These are phyloP conservation scores for Calonectria hongkongensis DNA, from an alignment of 2,329 filamentous ascomycete genomes.

Conservation along the genomic window DNA sequence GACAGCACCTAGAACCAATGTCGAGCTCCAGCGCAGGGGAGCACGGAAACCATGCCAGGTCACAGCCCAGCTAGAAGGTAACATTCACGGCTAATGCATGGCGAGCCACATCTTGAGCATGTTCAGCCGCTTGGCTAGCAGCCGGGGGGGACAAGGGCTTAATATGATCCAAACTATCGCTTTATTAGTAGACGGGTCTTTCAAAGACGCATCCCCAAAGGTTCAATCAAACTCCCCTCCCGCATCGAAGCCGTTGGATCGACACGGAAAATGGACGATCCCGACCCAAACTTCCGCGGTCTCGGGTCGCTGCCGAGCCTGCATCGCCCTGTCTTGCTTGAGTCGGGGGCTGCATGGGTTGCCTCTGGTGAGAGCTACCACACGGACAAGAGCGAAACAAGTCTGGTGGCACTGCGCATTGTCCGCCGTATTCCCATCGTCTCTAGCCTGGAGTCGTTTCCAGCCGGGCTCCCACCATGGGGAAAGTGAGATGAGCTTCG, in stretches of 20 bases:
- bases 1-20: not conserved
- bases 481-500: not conserved
- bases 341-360: conserved; percentile 4
- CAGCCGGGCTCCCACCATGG: not conserved
- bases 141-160: not conserved
- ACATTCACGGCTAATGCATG: conserved; percentile 27
- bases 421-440: conserved; percentile 11
- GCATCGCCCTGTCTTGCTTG: conserved; percentile 23
- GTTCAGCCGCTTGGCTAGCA: not conserved
- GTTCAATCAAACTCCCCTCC: not conserved
- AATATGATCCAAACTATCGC: conserved; percentile 1
- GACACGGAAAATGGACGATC: conserved; percentile 20
- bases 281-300: conserved; percentile 18
- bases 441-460: not conserved
- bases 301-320: conserved; percentile 16
- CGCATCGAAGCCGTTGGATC: conserved; percentile 27
- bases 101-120: not conserved
- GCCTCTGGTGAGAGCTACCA: no score
- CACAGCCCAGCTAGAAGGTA: not conserved
- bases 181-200: not conserved
- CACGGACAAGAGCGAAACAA: conserved; percentile 26
- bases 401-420: not conserved
- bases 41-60: not conserved
- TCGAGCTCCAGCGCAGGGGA: not conserved
- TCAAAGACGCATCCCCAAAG: not conserved